Evolutionary conservation across 805 yeast genomes (phyloP), one percentile per base, ranked within the genome.

Genomic region (Metschnikowia kunwiensis): DNA sequence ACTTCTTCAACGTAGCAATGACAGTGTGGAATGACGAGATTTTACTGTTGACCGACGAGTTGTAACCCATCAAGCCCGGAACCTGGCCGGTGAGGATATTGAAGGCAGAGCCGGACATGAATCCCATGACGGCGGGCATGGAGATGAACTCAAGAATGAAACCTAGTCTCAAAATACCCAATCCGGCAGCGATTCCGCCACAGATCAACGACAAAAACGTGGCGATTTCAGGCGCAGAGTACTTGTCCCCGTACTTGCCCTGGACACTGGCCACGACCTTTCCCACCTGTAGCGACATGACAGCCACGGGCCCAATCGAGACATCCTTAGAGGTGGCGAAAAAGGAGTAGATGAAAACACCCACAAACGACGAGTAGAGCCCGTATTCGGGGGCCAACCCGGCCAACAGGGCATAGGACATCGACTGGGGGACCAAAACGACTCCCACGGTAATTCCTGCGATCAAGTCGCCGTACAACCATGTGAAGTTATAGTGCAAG

Each of bases 291-390:
- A 78, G 60, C 11, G 95, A 84, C 95, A 89, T 88, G 39, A 89
- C 97, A 9, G 97, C 97, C 24, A 89, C 97, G 8, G 97, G 97
- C 18, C 97, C 97, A 51, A 89, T 88, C 43, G 94, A 83, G 24
- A 89, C 95, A 70, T 89, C 97, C 61, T 89, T 89, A 16, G 95
- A 84, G 10, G 97, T 89, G 10, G 97, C 97, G 63, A 89, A 89
- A 52, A 89, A 75, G 32, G 95, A 82, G 60, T 89, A 89, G 34
- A 84, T 77, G 54, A 87, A 74, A 9, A 88, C 95, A 55, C 97
- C 97, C 30, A 89, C 81, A 54, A 89, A 89, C 0, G 95, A 85
- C 10, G 96, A 86, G 62, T 89, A 89, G 30, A 89, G 74, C 32
- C 97, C 97, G 51, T 80, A 89, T 58, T 88, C 82, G 5, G 95